Evolutionary conservation across 805 yeast species (phyloP), one percentile per base, ranked within the genome.

Genomic region (Teunomyces barrocoloradensis): DNA sequence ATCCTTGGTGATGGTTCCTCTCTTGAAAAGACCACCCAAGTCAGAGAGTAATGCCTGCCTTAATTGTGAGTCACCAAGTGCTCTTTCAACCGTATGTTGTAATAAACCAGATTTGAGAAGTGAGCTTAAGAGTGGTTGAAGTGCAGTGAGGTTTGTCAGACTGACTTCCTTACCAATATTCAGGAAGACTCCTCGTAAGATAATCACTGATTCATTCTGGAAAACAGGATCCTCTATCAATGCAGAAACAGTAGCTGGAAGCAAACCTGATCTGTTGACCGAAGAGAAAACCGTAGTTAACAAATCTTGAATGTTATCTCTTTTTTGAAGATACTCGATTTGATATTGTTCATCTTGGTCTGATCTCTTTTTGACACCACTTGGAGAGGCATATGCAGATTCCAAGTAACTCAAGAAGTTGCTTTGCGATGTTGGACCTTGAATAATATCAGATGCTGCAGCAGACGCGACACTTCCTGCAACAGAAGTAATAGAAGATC

Each of bases 251-350:
- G 67, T 60, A 27, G 55, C 62, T 36, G 53, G 56, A 34, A 66
- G 43, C 34, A 66, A 52, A 6, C 64, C 65, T 6, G 69, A 63
- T 49, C 58, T 51, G 28, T 55, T 63, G 44, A 64, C 58, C 3
- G 69, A 52, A 2, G 53, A 37, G 33, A 66, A 56, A n/a, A 66
- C 52, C 6, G 69, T 66, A 17, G 59, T 54, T 27, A 63, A 52
- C 48, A 66, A 61, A 37, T 64, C 67, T 42, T 58, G 63, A 39
- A 65, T 51, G 43, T 66, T 66, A 52, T 60, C 67, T 53, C 69
- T 61, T 46, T 55, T 64, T 11, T 34, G 45, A 23, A 52, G 27
- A 25, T 17, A 35, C 35, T 6, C 7, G 15, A 27, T 15, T 20
- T 20, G 28, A 25, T 25, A 25, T 17, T 17, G 35, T 5, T 42